Base-by-base conservation (phyloP, 2,329 filamentous ascomycete genomes). In the Chrysoporthe austroafricana region DNA sequence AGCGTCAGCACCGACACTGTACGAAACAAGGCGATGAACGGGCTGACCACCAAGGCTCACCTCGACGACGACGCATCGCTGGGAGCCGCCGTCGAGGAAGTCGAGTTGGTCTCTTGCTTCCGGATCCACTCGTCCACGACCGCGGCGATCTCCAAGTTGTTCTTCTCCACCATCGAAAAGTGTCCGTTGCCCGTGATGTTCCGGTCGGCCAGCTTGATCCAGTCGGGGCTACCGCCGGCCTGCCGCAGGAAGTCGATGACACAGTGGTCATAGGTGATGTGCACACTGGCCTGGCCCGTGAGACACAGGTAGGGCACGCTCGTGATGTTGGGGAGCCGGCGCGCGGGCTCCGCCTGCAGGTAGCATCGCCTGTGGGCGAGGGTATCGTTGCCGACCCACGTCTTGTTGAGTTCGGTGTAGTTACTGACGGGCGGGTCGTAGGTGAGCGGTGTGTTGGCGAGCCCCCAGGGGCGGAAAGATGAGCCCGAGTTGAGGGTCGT, bases 181-280 rank as follows among this genome's bases (percentile, higher is more conserved):
- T 86, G 84, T 6, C 81, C 83, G 72, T 86, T 86, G 6, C 84
- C 84, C 62, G 79, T 77, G 36, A 85, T 80, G 2, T 82, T 83
- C 3, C 76, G 71, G 9, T 83, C 77, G 3, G 75, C 78, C 62
- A 86, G 75, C 69, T 82, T 78, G 70, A 84, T 74, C 74, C 79
- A 79, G 64, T 83, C 79, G 1, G 79, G 78, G 4, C 74, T 73
- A 3, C 80, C 80, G 1, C 83, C 83, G 14, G 79, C 83, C 73
- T 86, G 84, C 69, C 75, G 71, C 69, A 87, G 71, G 71, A 81
- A 86, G 48, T 76, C 73, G n/a, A 84, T 80, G 1, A 82, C 85
- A 70, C 83, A 86, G 71, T 85, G 80, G 68, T 87, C 85, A 71
- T 86, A 86, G 26, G 79, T 77, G 16, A 79, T 78, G 74, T 87